Evolutionary conservation across 1,139 yeast genomes (phyloP), one percentile per base, ranked within the genome.

Genomic region (Candida sp.): DNA sequence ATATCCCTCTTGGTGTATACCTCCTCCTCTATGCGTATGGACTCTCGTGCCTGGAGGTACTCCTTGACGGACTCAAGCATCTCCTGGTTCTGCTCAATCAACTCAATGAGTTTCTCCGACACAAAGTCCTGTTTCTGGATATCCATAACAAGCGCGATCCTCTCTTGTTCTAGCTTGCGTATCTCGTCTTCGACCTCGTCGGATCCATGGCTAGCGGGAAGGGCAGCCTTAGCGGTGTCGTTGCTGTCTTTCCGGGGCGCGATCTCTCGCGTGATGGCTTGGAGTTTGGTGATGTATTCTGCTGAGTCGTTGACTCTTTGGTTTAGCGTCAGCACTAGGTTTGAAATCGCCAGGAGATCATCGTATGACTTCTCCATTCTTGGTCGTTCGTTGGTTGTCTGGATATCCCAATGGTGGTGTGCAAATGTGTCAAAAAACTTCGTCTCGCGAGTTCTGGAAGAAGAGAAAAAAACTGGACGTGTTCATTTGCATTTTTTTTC

Each of bases 111-210:
- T 55, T 72, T 74, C 12, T 60, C 67, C 1, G 69, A 54, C 1
- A 77, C 48, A 51, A 61, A 74, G 42, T 78, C 81, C 50, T 78
- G 79, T 46, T 73, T 65, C 57, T 80, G 83, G 2, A 81, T 63
- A 33, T 73, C 78, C 74, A 77, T 67, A 6, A 79, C 63, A 33
- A 78, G 54, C 11, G 62, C 63, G 5, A 77, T 51, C 44, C 83
- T 62, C 52, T 73, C 72, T 28, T 58, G 58, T 50, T 78, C 78
- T 26, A 79, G 59, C 26, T 54, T 44, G 28, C 49, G 53, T 5
- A 58, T 51, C 23, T 51, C 27, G 3, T 44, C 37, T 4, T 48
- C 46, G 8, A 48, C 51, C 9, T 47, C 48, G 3, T 37, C 40
- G 4, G 42, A 41, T 17, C 25, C 23, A 9, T 30, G 11, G 6